phyloP scores from a whole-genome alignment of 164 flowering plant species.

The Piper longum region DNA sequence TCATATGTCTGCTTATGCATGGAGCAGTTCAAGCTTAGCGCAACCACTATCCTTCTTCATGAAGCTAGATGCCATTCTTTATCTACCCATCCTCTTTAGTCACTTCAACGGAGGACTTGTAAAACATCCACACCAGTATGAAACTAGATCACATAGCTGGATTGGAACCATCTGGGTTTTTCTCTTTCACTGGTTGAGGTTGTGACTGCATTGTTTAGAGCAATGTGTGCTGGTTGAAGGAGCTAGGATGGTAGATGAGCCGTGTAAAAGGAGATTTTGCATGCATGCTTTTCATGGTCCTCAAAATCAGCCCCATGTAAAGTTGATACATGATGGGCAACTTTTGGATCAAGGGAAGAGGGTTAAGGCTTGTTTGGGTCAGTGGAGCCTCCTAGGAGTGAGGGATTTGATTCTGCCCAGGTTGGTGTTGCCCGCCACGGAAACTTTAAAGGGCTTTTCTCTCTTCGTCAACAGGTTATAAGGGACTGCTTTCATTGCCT shows the following conservation, averaged over 20 bases:
- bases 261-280: too few relatives aligned
- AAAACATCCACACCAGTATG: slow-evolving; percentile 9
- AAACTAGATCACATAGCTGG: not conserved
- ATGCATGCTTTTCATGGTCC: slow-evolving; percentile 14
- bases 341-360: slow-evolving; percentile 31
- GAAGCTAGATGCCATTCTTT: not conserved
- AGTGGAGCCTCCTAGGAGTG: slow-evolving; percentile 52
- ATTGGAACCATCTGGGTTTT: too few relatives aligned
- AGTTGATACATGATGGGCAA: slow-evolving; percentile 37
- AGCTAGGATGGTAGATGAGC: not conserved
- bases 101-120: slow-evolving; percentile 22
- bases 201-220: not conserved
- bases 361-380: slow-evolving; percentile 35
- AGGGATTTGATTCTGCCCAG: slow-evolving; percentile 27
- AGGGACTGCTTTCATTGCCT: too few relatives aligned
- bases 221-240: not conserved
- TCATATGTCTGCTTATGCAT: slow-evolving; percentile 6
- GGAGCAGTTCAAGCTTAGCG: slow-evolving; percentile 10
- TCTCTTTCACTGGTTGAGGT: not conserved
- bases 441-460: slow-evolving; percentile 27
- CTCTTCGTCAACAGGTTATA: not conserved
- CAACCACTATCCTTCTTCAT: not conserved
- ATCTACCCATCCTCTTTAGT: slow-evolving; percentile 15
- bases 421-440: slow-evolving; percentile 18
- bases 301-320: slow-evolving; percentile 15